Evolutionary conservation across 2,329 filamentous ascomycete genomes (phyloP).

Genomic region (Colletotrichum camelliae): DNA sequence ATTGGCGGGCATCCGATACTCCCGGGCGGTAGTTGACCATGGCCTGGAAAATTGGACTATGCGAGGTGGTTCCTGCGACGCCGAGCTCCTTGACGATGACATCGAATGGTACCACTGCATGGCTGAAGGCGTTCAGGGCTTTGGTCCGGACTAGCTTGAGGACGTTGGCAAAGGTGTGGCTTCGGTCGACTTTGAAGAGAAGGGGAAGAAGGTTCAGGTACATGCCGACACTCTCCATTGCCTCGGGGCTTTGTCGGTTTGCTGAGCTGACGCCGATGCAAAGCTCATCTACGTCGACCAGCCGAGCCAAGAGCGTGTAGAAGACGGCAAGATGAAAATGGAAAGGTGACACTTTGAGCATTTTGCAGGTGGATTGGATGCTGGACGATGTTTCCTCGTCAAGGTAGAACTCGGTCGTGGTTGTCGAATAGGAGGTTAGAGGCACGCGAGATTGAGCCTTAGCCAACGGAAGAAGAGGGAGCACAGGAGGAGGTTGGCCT

Average conservation of each 20-base stretch:
- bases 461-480: background rate
- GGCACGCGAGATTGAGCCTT: background rate
- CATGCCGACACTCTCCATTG: slow-evolving; percentile 45
- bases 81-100: slow-evolving; percentile 48
- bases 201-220: slow-evolving; percentile 56
- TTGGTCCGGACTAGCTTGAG: background rate
- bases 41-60: slow-evolving; percentile 55
- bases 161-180: background rate
- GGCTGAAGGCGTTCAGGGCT: slow-evolving; percentile 38
- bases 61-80: slow-evolving; percentile 38
- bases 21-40: slow-evolving; percentile 37
- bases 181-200: slow-evolving; percentile 32
- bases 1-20: background rate
- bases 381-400: background rate
- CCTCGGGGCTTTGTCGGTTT: slow-evolving; percentile 36
- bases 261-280: slow-evolving; percentile 54
- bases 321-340: slow-evolving; percentile 51
- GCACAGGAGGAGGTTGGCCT: background rate
- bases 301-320: background rate
- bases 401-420: background rate
- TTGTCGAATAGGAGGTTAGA: background rate
- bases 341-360: slow-evolving; percentile 33
- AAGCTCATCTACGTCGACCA: slow-evolving; percentile 35
- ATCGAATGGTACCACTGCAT: slow-evolving; percentile 55
- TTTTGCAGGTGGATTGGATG: background rate